These are phyloP conservation scores for Adansonia digitata DNA, from an alignment of 345 rosid species.

Conservation along the genomic window DNA sequence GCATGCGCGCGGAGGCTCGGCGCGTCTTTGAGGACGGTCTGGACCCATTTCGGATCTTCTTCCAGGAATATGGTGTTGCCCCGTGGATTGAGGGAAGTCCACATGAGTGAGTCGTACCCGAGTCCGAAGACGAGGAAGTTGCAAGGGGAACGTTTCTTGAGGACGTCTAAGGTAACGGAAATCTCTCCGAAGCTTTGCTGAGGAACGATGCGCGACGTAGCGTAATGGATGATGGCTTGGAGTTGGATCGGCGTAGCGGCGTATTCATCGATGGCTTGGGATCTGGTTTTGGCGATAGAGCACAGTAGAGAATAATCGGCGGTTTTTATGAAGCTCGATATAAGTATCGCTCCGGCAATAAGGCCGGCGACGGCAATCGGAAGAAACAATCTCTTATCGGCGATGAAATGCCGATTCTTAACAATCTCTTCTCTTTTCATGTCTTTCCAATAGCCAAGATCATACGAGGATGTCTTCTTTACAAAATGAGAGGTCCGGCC, in stretches of 20 bases:
- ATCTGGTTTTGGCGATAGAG: constrained; percentile 18
- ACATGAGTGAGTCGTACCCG: constrained; percentile 72
- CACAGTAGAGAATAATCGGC: constrained; percentile 7
- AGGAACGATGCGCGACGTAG: constrained; percentile 52
- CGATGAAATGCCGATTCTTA: constrained; percentile 15
- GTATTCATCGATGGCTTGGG: constrained; percentile 25
- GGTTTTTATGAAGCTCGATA: constrained; percentile 20
- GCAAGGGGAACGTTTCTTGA: constrained; percentile 44
- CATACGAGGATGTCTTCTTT: too few species aligned
- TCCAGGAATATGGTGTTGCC: constrained; percentile 74
- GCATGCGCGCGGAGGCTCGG: constrained; percentile 57
- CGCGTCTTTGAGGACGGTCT: constrained; percentile 40
- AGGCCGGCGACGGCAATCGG: constrained; percentile 35
- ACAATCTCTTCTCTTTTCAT: constrained; percentile 8
- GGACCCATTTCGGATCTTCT: constrained; percentile 67
- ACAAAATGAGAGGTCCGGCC: too few species aligned
- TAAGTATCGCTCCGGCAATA: constrained; percentile 38
- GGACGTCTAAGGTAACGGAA: constrained; percentile 48
- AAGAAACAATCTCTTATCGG: constrained; percentile 37
- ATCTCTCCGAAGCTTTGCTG: constrained; percentile 56
- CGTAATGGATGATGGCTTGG: constrained; percentile 66
- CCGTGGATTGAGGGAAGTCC: constrained; percentile 63
- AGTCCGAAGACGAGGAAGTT: constrained; percentile 76
- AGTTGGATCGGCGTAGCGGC: constrained; percentile 54
- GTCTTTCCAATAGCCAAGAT: not conserved